A percentile compares a stretch with the other conserved stretches of the same genome.
These are phyloP conservation scores for Saitozyma sp. DNA, from an alignment of 768 basidiomycete genomes.

Conservation along the genomic window DNA sequence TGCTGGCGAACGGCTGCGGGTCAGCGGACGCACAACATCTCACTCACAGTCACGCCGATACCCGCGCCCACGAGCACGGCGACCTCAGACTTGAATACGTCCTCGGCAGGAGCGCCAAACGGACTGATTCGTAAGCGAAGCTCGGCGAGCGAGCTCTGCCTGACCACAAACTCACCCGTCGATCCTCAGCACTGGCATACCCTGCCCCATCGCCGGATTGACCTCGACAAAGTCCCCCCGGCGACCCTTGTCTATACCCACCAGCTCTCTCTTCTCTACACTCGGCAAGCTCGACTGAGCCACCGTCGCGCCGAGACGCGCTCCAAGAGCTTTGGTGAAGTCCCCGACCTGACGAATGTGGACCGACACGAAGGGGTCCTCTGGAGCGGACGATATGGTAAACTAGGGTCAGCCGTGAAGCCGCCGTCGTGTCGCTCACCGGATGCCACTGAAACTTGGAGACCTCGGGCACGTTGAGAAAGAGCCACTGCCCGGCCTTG, in stretches of 20 bases:
- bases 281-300: conserved; percentile 17
- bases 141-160: not conserved
- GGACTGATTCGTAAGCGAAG: conserved; percentile 59
- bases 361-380: conserved; percentile 86
- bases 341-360: conserved; percentile 81
- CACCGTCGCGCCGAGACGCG: conserved; percentile 65
- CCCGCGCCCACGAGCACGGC: conserved; percentile 91
- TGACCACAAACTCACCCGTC: conserved; percentile 30
- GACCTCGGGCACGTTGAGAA: conserved; percentile 63
- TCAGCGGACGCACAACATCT: no score
- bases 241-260: conserved; percentile 51
- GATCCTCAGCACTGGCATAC: conserved; percentile 37
- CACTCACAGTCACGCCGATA: conserved; percentile 75
- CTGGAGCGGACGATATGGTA: conserved; percentile 91
- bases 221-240: conserved; percentile 70
- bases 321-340: conserved; percentile 66
- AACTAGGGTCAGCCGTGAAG: conserved; percentile 59
- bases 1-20: conserved; percentile 67
- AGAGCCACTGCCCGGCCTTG: conserved; percentile 55
- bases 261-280: conserved; percentile 57
- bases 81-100: conserved; percentile 80
- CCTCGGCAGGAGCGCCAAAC: conserved; percentile 89
- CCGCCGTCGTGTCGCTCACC: conserved; percentile 58
- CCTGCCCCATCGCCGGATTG: conserved; percentile 55
- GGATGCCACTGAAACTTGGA: conserved; percentile 90